phyloP scores from a whole-genome alignment of 129 eudicot genomes.

The Apium graveolens region DNA sequence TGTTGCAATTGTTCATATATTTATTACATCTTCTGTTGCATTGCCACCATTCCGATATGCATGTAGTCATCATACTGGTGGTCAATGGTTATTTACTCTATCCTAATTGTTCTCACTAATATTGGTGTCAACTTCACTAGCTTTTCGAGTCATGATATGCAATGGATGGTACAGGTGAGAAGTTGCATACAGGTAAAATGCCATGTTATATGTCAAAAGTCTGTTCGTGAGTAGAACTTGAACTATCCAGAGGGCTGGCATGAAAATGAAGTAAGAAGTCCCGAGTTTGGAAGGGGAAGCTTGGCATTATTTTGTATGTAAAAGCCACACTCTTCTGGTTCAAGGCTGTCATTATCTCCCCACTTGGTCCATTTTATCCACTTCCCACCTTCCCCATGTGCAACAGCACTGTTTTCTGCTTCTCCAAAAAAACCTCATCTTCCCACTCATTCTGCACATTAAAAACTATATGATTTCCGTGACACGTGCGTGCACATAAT shows the following conservation, averaged over 20 bases:
- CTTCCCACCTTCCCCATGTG: not conserved
- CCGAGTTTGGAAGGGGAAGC: not conserved
- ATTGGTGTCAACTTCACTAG: not conserved
- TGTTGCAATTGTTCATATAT: not conserved
- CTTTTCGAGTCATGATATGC: not conserved
- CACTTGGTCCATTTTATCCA: not conserved
- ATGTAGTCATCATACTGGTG: not conserved
- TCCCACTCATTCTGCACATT: not conserved
- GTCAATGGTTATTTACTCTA: not conserved
- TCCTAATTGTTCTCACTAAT: not conserved
- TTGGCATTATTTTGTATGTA: not conserved
- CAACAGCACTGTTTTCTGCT: not conserved
- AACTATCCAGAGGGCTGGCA: not conserved
- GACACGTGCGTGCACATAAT: not conserved
- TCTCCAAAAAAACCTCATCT: not conserved
- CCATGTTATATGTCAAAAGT: not conserved
- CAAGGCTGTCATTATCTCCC: not conserved
- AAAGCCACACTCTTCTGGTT: not conserved
- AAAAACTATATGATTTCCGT: not conserved
- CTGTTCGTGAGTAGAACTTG: not conserved
- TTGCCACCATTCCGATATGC: not conserved
- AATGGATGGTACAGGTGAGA: not conserved
- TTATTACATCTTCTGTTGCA: not conserved
- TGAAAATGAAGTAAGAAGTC: not conserved
- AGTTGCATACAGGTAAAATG: not conserved